A percentile compares a stretch with the other conserved stretches of the same genome.
Evolutionary conservation across 1,284 basidiomycete genomes (phyloP).

Genomic region (Puccinia coronata): DNA sequence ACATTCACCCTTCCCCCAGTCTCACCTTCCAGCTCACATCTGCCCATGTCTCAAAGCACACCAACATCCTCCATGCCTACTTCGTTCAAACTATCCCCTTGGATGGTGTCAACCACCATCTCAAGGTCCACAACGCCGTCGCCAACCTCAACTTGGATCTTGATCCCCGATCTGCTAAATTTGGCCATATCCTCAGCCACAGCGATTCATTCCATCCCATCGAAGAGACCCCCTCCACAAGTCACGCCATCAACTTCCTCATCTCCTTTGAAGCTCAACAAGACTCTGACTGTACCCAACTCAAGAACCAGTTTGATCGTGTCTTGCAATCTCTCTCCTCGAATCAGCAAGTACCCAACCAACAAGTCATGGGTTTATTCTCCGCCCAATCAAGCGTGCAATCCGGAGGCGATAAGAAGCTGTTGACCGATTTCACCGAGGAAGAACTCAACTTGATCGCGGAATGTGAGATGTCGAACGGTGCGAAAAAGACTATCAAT

Average conservation of each 20-base stretch:
- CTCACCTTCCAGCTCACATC: conserved; percentile 52
- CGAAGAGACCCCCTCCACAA: neutral
- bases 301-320: conserved; percentile 28
- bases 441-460: conserved; percentile 27
- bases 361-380: conserved; percentile 36
- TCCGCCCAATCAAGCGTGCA: neutral
- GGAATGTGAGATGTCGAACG: conserved; percentile 19
- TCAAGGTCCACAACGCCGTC: conserved; percentile 73
- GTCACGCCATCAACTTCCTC: neutral
- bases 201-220: conserved; percentile 41
- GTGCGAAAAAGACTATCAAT: neutral
- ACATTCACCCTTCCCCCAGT: conserved; percentile 50
- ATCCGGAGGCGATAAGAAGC: neutral
- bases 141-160: conserved; percentile 80
- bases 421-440: conserved; percentile 29
- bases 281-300: neutral
- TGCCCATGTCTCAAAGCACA: conserved; percentile 53
- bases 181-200: conserved; percentile 35
- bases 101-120: neutral
- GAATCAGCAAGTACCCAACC: neutral
- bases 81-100: conserved; percentile 65
- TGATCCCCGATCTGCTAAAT: conserved; percentile 1
- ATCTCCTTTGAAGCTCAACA: neutral
- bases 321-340: neutral
- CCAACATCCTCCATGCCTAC: conserved; percentile 53